Evolutionary conservation across 805 yeast species (phyloP).

Genomic region (Starmerella bombicola): DNA sequence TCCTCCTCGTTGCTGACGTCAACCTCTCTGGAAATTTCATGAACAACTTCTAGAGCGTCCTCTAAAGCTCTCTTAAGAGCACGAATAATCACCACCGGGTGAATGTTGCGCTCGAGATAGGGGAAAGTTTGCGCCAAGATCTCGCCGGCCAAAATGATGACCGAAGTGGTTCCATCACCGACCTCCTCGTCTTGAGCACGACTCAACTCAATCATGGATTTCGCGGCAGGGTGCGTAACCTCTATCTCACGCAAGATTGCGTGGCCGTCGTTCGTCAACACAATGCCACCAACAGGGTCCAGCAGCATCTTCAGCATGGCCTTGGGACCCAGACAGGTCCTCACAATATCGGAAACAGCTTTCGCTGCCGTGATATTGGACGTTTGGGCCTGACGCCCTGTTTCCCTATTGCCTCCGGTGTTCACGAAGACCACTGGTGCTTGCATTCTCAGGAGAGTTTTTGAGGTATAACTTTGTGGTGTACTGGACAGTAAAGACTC

Average conservation of each 20-base stretch:
- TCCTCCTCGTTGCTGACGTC: slow-evolving; percentile 76
- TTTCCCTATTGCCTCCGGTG: slow-evolving; percentile 82
- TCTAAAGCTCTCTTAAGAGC: slow-evolving; percentile 82
- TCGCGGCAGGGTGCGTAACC: slow-evolving; percentile 94
- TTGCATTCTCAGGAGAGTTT: slow-evolving; percentile 37
- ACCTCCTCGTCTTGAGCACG: slow-evolving; percentile 98
- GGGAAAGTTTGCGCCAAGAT: slow-evolving; percentile 91
- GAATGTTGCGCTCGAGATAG: slow-evolving; percentile 81
- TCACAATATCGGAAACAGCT: slow-evolving; percentile 92
- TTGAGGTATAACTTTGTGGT: not conserved
- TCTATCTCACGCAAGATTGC: slow-evolving; percentile 95
- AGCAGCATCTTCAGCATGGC: slow-evolving; percentile 97
- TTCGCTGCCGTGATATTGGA: slow-evolving; percentile 99
- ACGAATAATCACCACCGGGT: slow-evolving; percentile 90
- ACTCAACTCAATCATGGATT: slow-evolving; percentile 91
- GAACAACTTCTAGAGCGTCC: slow-evolving; percentile 82
- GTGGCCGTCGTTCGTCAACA: slow-evolving; percentile 95
- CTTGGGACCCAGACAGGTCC: slow-evolving; percentile 97
- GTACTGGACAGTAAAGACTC: not conserved
- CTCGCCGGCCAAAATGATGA: slow-evolving; percentile 93
- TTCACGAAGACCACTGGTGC: slow-evolving; percentile 79
- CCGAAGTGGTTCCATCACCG: slow-evolving; percentile 98
- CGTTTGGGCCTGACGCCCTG: slow-evolving; percentile 93
- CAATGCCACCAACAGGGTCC: slow-evolving; percentile 91
- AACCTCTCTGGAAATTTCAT: slow-evolving; percentile 69